Conservation (phyloP, 495 filamentous ascomycete genomes). For the Hypoxylon subgilvum region DNA sequence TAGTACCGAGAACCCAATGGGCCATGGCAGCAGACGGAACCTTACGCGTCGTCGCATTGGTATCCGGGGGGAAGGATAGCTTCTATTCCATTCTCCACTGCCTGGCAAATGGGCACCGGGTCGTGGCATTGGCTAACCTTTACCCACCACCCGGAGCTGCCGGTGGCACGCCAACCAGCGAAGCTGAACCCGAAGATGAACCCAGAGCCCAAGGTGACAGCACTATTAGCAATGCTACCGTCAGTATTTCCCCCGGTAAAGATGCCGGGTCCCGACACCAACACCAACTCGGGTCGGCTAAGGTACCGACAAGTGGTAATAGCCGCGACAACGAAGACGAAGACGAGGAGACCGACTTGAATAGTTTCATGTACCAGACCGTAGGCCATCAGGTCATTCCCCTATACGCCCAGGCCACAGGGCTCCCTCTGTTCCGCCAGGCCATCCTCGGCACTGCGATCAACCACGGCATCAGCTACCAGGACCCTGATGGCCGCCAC, state of each 20-base stretch:
- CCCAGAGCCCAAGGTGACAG: constrained; percentile 1
- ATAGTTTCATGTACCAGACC: constrained; percentile 99
- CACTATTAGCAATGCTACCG: constrained; percentile 10
- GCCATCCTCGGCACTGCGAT: constrained; percentile 72
- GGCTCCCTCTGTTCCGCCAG: constrained; percentile 78
- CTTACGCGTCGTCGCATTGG: constrained; percentile 85
- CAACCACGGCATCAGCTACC: constrained; percentile 68
- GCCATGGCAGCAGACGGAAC: constrained; percentile 42
- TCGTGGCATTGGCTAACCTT: constrained; percentile 89
- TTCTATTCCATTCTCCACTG: constrained; percentile 93
- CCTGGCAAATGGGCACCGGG: constrained; percentile 78
- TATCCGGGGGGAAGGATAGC: constrained; percentile 97
- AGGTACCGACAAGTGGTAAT: constrained; percentile 2
- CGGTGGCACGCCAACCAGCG: constrained; percentile 6
- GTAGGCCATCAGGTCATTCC: constrained; percentile 88
- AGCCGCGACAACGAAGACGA: constrained; percentile 12
- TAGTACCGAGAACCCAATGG: too few species aligned
- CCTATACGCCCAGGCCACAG: constrained; percentile 77
- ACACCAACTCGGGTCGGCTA: constrained; percentile 1
- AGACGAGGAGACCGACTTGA: constrained; percentile 70
- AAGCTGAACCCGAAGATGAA: constrained; percentile 6
- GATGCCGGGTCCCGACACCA: background rate
- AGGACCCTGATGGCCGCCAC: constrained; percentile 29
- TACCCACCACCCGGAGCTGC: constrained; percentile 59
- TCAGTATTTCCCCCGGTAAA: constrained; percentile 26